A percentile compares a stretch with the other conserved stretches of the same genome.
These are phyloP conservation scores for Lignosus rhinocerotis DNA, from an alignment of 1,284 basidiomycete genomes.

Conservation along the genomic window DNA sequence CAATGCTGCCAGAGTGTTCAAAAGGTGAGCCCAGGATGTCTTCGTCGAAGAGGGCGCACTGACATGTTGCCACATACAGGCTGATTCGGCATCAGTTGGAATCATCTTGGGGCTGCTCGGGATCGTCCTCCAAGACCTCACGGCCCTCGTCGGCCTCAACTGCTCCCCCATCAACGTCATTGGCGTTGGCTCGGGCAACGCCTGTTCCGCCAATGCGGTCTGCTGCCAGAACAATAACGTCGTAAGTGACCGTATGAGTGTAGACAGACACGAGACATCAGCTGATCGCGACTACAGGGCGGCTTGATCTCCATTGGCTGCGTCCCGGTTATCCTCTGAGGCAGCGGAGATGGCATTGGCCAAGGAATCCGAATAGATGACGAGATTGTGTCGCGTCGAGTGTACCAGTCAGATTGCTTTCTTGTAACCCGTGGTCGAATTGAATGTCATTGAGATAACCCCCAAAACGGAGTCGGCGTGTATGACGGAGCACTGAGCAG, in stretches of 20 bases:
- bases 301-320: slow-evolving; percentile 16
- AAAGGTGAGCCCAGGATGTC: slow-evolving; percentile 3
- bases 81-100: slow-evolving; percentile 12
- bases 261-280: background rate
- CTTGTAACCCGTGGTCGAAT: background rate
- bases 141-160: slow-evolving; percentile 8
- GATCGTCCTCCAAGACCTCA: slow-evolving; percentile 11
- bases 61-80: background rate
- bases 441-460: background rate
- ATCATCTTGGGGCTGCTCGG: slow-evolving; percentile 16
- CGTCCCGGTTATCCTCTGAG: slow-evolving; percentile 10
- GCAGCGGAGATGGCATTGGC: background rate
- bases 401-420: background rate
- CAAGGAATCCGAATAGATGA: background rate
- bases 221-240: slow-evolving; percentile 19
- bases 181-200: slow-evolving; percentile 12
- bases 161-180: slow-evolving; percentile 20
- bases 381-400: background rate
- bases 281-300: background rate
- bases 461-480: background rate
- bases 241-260: slow-evolving; percentile 3
- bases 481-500: background rate
- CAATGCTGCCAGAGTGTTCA: slow-evolving; percentile 19
- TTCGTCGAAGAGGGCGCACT: background rate
- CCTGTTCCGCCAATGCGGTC: slow-evolving; percentile 13